Evolutionary conservation across 2,329 filamentous ascomycete species (phyloP), one percentile per base, ranked within the genome.

Genomic region (Botryotinia narcissicola): DNA sequence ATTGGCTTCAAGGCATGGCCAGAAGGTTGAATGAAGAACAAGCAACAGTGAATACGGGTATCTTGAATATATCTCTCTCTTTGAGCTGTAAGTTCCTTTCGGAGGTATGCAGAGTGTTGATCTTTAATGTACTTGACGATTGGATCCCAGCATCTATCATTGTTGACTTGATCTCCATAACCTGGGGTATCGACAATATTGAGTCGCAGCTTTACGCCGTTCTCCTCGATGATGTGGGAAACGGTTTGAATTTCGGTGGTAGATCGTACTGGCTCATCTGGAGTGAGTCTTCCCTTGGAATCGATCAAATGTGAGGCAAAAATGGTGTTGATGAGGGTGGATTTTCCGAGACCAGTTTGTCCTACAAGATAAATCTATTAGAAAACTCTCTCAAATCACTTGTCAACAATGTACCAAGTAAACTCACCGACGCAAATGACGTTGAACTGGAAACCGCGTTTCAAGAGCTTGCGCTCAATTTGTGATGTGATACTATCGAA

Each of bases 41-140:
- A 87, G 85, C 96, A 99, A 91, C 94, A 98, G 88, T 99, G 96
- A 82, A 99, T 98, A 82, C 96, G 93, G 78, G 96, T 99, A 85
- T 99, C 96, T 87, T 97, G 95, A 79, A 99, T 98, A 85, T 99
- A 99, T 81, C 96, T 92, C 86, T 99, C 96, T 85, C 96, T 93
- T 88, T 99, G 96, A 79, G 96, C 96, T 73, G 96, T 98, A 82
- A 99, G 94, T 85, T 99, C 96, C 89, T 99, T 99, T 85, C 96
- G 93, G 80, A 99, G 91, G 87, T 98, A 99, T 81, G 96, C 95
- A 71, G 94, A 98, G 88, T 99, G 96, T 88, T 99, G 96, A 85
- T 99, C 96, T 89, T 99, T 99, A 89, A 99, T 99, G 86, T 99
- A 99, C 88, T 99, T 99, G 88, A 99, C 95, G 83, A 99, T 99